These are phyloP conservation scores for Torulaspora maleeae DNA, from an alignment of 805 yeast species.

Conservation along the genomic window DNA sequence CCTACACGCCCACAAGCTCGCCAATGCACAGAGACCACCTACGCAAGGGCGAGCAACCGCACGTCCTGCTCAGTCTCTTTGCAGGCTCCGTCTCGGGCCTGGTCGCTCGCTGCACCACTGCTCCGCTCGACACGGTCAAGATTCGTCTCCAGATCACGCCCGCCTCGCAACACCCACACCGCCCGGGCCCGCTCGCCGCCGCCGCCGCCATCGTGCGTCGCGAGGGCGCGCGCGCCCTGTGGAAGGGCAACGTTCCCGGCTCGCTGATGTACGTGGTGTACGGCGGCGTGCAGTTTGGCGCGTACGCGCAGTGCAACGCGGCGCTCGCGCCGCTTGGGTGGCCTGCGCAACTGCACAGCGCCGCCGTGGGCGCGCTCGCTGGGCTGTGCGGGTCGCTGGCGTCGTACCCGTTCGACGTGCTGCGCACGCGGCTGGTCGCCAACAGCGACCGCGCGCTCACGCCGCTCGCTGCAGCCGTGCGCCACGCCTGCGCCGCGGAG, in stretches of 20 bases:
- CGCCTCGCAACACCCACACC: not conserved
- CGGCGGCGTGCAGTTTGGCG: constrained; percentile 79
- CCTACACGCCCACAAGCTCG: not conserved
- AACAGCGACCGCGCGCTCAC: constrained; percentile 36
- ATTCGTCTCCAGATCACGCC: constrained; percentile 30
- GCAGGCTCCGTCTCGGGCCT: constrained; percentile 75
- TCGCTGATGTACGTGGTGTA: constrained; percentile 77
- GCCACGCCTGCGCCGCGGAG: constrained; percentile 36
- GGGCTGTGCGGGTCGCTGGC: constrained; percentile 67
- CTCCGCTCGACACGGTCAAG: constrained; percentile 36
- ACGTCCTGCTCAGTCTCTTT: constrained; percentile 48
- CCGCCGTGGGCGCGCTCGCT: constrained; percentile 67
- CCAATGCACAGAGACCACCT: constrained; percentile 39
- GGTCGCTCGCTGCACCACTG: constrained; percentile 43
- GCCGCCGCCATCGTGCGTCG: constrained; percentile 43
- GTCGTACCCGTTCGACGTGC: constrained; percentile 88
- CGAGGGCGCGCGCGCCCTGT: constrained; percentile 74
- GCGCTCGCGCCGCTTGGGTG: constrained; percentile 24
- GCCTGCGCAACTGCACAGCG: constrained; percentile 34
- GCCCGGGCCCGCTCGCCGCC: constrained; percentile 27
- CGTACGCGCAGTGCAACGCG: constrained; percentile 55
- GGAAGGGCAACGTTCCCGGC: constrained; percentile 97
- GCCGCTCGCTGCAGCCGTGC: constrained; percentile 27
- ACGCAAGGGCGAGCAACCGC: constrained; percentile 48
- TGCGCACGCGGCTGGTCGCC: constrained; percentile 82